Percentiles rank a stretch among this genome's conserved stretches.
Conservation (phyloP, 2,329 filamentous ascomycete species). For the Rhynchosporium graminicola region DNA sequence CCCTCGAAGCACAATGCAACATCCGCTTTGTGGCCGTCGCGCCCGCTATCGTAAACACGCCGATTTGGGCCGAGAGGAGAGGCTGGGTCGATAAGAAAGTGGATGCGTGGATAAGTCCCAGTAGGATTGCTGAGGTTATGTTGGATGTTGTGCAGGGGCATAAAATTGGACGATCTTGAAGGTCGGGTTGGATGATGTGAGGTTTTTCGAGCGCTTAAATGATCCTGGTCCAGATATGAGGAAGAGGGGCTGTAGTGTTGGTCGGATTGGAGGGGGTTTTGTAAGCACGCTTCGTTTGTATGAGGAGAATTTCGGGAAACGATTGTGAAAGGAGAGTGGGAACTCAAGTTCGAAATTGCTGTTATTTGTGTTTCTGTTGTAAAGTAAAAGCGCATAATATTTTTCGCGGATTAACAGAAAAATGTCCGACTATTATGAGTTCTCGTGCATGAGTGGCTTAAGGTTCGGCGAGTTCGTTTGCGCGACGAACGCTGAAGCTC, state of each 20-base stretch:
- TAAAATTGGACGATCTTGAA: constrained; percentile 45
- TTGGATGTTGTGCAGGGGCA: constrained; percentile 42
- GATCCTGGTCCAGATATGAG: constrained; percentile 37
- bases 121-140: constrained; percentile 48
- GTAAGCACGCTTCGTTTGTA: constrained; percentile 16
- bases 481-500: too few species aligned
- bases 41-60: constrained; percentile 44
- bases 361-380: too few species aligned
- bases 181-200: constrained; percentile 41
- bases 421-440: too few species aligned
- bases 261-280: constrained; percentile 13
- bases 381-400: too few species aligned
- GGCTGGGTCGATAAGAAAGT: constrained; percentile 29
- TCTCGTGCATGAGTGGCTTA: too few species aligned
- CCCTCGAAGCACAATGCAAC: constrained; percentile 12
- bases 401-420: too few species aligned
- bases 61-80: constrained; percentile 27
- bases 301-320: constrained; percentile 23
- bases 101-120: constrained; percentile 45
- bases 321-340: background rate
- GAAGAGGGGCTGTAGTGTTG: constrained; percentile 15
- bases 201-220: constrained; percentile 42
- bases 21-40: constrained; percentile 48
- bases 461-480: too few species aligned
- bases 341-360: too few species aligned